Evolutionary conservation across 2,329 filamentous ascomycete genomes (phyloP).

Genomic region (Tricladium varicosporioides): DNA sequence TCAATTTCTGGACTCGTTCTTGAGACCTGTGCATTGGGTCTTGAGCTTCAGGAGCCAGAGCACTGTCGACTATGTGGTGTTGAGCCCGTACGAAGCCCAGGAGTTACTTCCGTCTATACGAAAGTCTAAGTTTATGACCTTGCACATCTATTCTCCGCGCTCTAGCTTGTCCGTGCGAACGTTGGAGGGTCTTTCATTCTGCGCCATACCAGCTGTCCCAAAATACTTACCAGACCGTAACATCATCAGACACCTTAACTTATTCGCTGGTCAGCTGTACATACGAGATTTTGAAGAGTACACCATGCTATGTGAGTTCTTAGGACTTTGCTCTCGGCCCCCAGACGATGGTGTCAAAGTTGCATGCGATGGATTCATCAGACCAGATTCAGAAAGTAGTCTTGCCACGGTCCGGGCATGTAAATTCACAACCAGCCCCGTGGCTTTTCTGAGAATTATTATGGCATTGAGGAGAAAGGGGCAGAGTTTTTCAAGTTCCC

Average conservation of each 20-base stretch:
- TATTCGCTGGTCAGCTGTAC: slow-evolving; percentile 68
- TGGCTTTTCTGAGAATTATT: slow-evolving; percentile 1
- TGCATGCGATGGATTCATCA: slow-evolving; percentile 8
- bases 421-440: neutral
- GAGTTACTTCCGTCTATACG: slow-evolving; percentile 33
- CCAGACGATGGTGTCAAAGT: slow-evolving; percentile 14
- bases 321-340: slow-evolving; percentile 44
- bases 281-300: slow-evolving; percentile 55
- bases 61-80: slow-evolving; percentile 41
- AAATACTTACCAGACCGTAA: slow-evolving; percentile 20
- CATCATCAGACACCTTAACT: slow-evolving; percentile 48
- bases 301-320: slow-evolving; percentile 43
- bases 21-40: slow-evolving; percentile 53
- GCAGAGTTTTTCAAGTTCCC: neutral
- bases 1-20: slow-evolving; percentile 42
- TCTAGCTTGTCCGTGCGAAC: slow-evolving; percentile 36
- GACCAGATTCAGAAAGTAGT: no score
- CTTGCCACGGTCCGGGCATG: neutral
- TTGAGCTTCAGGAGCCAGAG: slow-evolving; percentile 32
- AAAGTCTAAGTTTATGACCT: slow-evolving; percentile 32
- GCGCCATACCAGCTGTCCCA: slow-evolving; percentile 34
- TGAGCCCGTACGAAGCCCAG: slow-evolving; percentile 58
- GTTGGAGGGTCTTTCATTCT: slow-evolving; percentile 47
- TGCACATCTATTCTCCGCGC: slow-evolving; percentile 52
- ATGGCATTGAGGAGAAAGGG: slow-evolving; percentile 4